phyloP scores from a whole-genome alignment of 2,329 filamentous ascomycete genomes.

The Sporothrix sp. region DNA sequence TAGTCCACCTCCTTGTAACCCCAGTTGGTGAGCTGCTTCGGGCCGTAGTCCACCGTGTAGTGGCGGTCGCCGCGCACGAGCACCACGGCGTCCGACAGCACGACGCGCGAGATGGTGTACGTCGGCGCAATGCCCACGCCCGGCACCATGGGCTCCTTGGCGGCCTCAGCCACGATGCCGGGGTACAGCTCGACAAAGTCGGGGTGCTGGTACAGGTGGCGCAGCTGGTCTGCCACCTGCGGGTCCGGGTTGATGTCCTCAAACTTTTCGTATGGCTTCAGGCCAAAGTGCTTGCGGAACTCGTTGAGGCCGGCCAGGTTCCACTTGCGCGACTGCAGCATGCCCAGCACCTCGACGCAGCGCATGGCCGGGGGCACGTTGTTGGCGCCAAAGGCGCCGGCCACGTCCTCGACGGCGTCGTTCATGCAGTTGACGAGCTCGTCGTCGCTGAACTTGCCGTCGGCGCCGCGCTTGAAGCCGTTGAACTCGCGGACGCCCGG shows the following conservation, averaged over 20 bases:
- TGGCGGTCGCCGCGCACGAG: constrained; percentile 69
- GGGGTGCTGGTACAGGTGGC: constrained; percentile 63
- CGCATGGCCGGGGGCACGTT: constrained; percentile 67
- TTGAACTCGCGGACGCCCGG: constrained; percentile 61
- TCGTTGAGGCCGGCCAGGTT: constrained; percentile 72
- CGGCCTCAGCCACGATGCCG: constrained; percentile 65
- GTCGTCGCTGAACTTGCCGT: constrained; percentile 66
- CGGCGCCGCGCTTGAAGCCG: constrained; percentile 50
- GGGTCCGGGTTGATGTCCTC: constrained; percentile 77
- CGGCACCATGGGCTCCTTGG: constrained; percentile 62
- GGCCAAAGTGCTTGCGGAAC: constrained; percentile 71
- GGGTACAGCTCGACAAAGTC: constrained; percentile 76
- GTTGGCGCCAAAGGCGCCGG: constrained; percentile 61
- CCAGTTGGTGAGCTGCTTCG: constrained; percentile 72
- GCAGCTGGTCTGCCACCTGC: constrained; percentile 54
- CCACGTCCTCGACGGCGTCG: constrained; percentile 65
- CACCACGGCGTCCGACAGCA: constrained; percentile 69
- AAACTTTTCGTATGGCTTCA: constrained; percentile 67
- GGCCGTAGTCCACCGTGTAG: constrained; percentile 69
- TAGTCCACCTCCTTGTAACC: constrained; percentile 67
- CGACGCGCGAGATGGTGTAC: constrained; percentile 66
- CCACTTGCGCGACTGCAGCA: constrained; percentile 68
- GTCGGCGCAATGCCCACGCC: constrained; percentile 67
- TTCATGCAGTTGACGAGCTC: constrained; percentile 62
- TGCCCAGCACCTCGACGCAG: constrained; percentile 70